Base-by-base conservation (phyloP, 2,329 filamentous ascomycete species). In the Penicillium frequentans region DNA sequence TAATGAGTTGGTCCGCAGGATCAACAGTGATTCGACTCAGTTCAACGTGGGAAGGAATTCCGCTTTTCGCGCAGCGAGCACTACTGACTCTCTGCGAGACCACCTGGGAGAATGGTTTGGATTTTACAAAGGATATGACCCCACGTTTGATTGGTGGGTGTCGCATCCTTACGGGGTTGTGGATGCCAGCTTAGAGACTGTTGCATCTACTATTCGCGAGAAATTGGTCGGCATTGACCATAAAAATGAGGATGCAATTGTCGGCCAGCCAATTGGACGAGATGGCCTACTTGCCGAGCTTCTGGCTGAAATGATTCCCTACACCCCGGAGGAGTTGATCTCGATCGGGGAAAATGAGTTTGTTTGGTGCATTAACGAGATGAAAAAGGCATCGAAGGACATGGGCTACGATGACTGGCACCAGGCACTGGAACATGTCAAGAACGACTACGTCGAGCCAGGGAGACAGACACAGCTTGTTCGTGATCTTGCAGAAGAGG, bases 111-210 rank as follows among this genome's bases (percentile, higher is more conserved):
- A 86, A 60, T 79, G 78, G 64, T 79, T 75, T 53, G 57, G 49
- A 0, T 86, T 85, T 63, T 86, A 83, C 65, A 71, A 74, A 29
- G 79, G 78, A 3, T 86, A 86, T 61, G 81, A 86, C 59, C 83
- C 84, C 0, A 55, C 76, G 14, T 85, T 85, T 53, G 79, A 82
- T 43, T 86, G 82, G 81, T 86, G 84, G 84, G 76, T 79, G 0
- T 68, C 73, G 0, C 66, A 73, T 6, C 81, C 82, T 1, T 82
- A 79, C 61, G 62, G 68, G 2, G 65, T 71, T 2, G 70, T 58
- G 46, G 55, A 60, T 21, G 57, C 60, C 2, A 69, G 72, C 1
- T 65, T 84, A 3, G 61, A 70, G 10, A 64, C 65, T 0, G 69
- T 79, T 33, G 62, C 77, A 2, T 61, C 68, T 0, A 61, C 73